Conservation (phyloP, 2,329 filamentous ascomycete species). For the Colletotrichum lupini region DNA sequence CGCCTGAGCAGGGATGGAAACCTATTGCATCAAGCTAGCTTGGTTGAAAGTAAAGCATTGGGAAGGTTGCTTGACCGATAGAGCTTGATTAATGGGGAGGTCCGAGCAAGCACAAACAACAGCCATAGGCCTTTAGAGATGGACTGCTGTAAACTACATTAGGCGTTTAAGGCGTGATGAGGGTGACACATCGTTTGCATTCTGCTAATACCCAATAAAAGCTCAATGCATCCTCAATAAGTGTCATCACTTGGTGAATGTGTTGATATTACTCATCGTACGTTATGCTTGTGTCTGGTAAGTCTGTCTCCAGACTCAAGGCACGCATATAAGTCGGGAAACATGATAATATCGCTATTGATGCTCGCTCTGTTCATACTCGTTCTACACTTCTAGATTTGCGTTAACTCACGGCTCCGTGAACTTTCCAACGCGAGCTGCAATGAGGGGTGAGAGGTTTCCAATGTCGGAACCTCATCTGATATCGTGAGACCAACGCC, state of each 20-base stretch:
- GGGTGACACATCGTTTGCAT: background rate
- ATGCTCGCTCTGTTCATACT: constrained; percentile 13
- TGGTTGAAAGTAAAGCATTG: too few species aligned
- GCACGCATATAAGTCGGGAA: background rate
- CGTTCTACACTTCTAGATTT: constrained; percentile 8
- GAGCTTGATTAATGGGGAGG: too few species aligned
- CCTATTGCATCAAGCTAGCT: too few species aligned
- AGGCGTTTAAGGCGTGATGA: background rate
- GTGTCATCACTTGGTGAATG: background rate
- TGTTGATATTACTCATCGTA: background rate
- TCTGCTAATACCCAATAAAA: background rate
- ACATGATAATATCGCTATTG: background rate
- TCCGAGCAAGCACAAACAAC: too few species aligned
- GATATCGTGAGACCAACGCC: background rate
- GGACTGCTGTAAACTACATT: background rate
- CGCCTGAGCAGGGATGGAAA: too few species aligned
- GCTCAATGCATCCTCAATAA: background rate
- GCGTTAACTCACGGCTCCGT: background rate
- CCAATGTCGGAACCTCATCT: background rate
- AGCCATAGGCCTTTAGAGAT: background rate
- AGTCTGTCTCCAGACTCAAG: background rate
- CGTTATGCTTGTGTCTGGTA: background rate
- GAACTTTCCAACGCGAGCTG: too few species aligned
- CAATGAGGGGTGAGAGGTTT: background rate
- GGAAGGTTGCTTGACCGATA: too few species aligned